These are phyloP conservation scores for Xylariales sp. DNA, from an alignment of 2,329 filamentous ascomycete species.

Conservation along the genomic window DNA sequence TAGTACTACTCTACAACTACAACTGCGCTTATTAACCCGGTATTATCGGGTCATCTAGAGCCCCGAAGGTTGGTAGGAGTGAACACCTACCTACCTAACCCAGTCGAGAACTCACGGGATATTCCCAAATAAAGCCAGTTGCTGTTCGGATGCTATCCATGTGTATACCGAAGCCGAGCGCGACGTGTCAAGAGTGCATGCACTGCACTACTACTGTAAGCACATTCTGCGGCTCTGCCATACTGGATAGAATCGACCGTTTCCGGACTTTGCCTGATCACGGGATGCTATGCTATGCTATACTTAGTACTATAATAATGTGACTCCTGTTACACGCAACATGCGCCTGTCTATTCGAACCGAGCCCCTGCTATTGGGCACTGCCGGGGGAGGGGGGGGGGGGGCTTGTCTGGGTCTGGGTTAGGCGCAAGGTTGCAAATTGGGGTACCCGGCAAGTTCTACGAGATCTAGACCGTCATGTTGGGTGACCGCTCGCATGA, in stretches of 20 bases:
- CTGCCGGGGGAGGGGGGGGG: background rate
- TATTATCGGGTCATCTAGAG: too few species aligned
- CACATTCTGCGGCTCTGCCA: constrained; percentile 18
- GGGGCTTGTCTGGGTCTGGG: too few species aligned
- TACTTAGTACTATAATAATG: background rate
- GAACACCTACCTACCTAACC: too few species aligned
- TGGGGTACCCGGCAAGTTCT: background rate
- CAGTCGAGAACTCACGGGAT: too few species aligned
- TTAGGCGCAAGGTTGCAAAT: constrained; percentile 8
- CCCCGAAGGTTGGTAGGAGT: too few species aligned
- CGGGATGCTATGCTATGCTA: constrained; percentile 3
- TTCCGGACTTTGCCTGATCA: background rate
- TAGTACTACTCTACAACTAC: too few species aligned
- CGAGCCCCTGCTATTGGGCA: background rate
- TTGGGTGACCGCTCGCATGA: background rate
- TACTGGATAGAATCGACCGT: background rate
- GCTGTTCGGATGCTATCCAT: too few species aligned
- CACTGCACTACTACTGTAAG: background rate
- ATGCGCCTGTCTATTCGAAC: background rate
- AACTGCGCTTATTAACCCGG: too few species aligned
- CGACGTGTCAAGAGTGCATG: background rate
- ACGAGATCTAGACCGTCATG: constrained; percentile 18
- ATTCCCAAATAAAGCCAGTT: too few species aligned
- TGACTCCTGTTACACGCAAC: background rate
- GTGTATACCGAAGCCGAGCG: background rate